Evolutionary conservation across 2,329 filamentous ascomycete species (phyloP), one percentile per base, ranked within the genome.

Genomic region (Mariannaea sp.): DNA sequence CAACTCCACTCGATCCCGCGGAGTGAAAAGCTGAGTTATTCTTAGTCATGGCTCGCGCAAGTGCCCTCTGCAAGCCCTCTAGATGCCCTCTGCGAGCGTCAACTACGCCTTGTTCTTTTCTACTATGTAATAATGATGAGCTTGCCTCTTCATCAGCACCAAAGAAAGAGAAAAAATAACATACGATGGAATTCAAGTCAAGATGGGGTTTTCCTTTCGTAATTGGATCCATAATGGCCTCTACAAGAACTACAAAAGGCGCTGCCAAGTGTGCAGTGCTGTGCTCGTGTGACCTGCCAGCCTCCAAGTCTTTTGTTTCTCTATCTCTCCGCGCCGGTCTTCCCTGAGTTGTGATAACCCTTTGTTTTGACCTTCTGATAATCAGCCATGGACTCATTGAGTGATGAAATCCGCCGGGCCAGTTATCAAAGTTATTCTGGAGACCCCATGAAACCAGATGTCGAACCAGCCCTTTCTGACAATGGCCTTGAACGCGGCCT

Each of bases 401-500:
- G 22, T 14, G 35, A 49, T 32, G 46, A 29, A 5, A 49, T 49
- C 3, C 29, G 46, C n/a, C 36, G 29, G 10, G 32, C 36, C 16
- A 49, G 46, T 16, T 12, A 42, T 9, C 29, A 32, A 26, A 38
- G 42, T 14, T 40, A 24, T 10, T 12, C 38, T 10, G 14, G 10
- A n/a, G 32, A 39, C 5, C 36, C 46, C 13, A 13, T 40, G 13
- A 49, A 65, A 51, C 51, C 62, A 16, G 73, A 75, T 59, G 58
- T 74, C 60, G 73, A 74, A 65, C 57, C 67, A 1, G 72, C 46
- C 20, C 9, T 8, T 4, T 13, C 68, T 1, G 70, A 71, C 20
- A 59, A 64, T 29, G 70, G 70, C 36, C 68, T 76, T 20, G 71
- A 75, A 51, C 67, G 73, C 10, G 62, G 68, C 49, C 70, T 76